phyloP scores from a whole-genome alignment of 1,284 basidiomycete genomes.

The Trichosporon ovoides region DNA sequence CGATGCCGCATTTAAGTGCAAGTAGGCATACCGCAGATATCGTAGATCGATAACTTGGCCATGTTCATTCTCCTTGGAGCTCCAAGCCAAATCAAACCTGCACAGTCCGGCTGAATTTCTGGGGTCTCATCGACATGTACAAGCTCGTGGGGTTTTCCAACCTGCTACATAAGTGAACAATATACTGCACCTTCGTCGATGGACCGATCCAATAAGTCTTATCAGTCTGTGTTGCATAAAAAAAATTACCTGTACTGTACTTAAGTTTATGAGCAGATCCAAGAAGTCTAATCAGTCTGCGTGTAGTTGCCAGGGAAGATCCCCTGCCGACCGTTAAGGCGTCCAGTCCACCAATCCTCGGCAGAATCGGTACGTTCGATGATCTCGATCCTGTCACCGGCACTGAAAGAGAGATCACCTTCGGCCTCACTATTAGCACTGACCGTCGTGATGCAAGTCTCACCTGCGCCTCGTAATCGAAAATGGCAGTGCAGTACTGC shows the following conservation, averaged over 20 bases:
- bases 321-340: slow-evolving; percentile 74
- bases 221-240: no score
- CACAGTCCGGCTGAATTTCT: no score
- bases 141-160: no score
- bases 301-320: slow-evolving; percentile 78
- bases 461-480: slow-evolving; percentile 86
- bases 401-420: slow-evolving; percentile 85
- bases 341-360: slow-evolving; percentile 99
- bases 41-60: no score
- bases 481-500: slow-evolving; percentile 85
- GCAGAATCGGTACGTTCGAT: slow-evolving; percentile 74
- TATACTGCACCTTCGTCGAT: no score
- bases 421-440: slow-evolving; percentile 59
- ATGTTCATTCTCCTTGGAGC: no score
- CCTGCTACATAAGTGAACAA: no score
- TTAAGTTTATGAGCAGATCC: background rate
- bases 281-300: slow-evolving; percentile 30
- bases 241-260: no score
- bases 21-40: background rate
- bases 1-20: slow-evolving; percentile 1
- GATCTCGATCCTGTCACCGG: slow-evolving; percentile 91
- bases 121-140: no score
- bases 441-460: slow-evolving; percentile 8
- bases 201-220: no score
- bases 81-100: no score